These are phyloP conservation scores for Amphirosellinia nigrospora DNA, from an alignment of 495 filamentous ascomycete species.

Conservation along the genomic window DNA sequence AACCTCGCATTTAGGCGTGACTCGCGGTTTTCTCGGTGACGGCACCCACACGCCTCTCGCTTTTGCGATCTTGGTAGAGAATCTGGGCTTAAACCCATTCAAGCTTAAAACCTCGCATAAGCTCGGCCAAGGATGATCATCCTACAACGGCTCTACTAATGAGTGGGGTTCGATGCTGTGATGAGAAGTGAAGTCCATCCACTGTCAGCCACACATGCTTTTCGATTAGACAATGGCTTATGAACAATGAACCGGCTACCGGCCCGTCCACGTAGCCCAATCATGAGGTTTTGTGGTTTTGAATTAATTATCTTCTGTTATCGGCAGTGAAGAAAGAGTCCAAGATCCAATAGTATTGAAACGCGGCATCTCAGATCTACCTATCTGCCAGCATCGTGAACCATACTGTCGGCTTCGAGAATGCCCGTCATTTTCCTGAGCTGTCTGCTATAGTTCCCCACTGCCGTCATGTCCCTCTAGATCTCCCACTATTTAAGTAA, in stretches of 20 bases:
- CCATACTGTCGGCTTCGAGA: conserved; percentile 1
- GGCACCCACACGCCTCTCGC: conserved; percentile 1
- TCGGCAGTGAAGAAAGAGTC: not conserved
- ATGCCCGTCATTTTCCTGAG: conserved; percentile 7
- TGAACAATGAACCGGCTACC: conserved; percentile 1
- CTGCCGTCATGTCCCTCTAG: not conserved
- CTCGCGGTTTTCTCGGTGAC: not conserved
- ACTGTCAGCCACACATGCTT: not conserved
- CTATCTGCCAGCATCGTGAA: not conserved
- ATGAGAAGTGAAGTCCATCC: not conserved
- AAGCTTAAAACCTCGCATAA: not conserved
- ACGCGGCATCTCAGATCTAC: not conserved
- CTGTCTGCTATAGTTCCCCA: not conserved
- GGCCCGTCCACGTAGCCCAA: conserved; percentile 10
- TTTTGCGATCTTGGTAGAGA: conserved; percentile 5
- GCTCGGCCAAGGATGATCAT: conserved; percentile 5
- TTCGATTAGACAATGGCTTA: conserved; percentile 12
- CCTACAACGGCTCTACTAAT: not conserved
- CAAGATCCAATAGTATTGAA: not conserved
- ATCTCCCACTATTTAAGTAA: not conserved
- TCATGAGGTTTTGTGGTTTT: not conserved
- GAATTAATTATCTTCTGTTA: conserved; percentile 11
- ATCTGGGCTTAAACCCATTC: not conserved
- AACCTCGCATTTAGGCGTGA: not conserved
- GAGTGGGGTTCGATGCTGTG: conserved; percentile 8